These are phyloP conservation scores for Beauveria sp. DNA, from an alignment of 2,329 filamentous ascomycete genomes.

Conservation along the genomic window DNA sequence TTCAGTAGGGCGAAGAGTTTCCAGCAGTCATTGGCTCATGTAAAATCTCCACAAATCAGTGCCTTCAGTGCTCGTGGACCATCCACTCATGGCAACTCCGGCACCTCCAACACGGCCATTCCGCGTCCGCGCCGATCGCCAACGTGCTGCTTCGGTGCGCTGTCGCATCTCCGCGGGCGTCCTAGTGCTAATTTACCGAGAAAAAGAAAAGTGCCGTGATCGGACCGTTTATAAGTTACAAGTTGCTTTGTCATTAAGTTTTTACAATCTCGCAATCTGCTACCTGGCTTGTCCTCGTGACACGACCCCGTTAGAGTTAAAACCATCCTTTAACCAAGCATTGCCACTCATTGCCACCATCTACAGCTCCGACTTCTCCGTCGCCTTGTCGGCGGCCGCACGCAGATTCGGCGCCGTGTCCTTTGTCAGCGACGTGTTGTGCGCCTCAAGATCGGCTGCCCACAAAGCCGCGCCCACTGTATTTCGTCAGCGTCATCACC, in stretches of 20 bases:
- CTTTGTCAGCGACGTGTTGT: constrained; percentile 40
- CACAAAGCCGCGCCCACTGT: constrained; percentile 84
- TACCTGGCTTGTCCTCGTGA: not conserved
- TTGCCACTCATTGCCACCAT: not conserved
- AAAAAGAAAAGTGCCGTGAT: not conserved
- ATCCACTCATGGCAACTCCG: constrained; percentile 8
- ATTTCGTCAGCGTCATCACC: constrained; percentile 8
- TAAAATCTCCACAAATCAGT: not conserved
- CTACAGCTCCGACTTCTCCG: constrained; percentile 28
- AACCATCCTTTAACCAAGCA: no score
- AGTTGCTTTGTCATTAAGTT: not conserved
- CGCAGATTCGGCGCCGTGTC: constrained; percentile 43
- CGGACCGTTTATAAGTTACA: not conserved
- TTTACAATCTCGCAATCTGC: no score
- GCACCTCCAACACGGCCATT: constrained; percentile 2
- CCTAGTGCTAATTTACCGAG: not conserved
- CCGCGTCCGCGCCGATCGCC: not conserved
- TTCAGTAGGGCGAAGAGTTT: no score
- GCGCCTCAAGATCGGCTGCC: constrained; percentile 75
- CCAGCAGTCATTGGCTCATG: no score
- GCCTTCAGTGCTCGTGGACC: not conserved
- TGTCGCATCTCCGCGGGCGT: not conserved
- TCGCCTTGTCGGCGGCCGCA: constrained; percentile 38
- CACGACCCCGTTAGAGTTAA: not conserved
- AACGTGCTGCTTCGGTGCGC: not conserved